A percentile compares a stretch with the other conserved stretches of the same genome.
Evolutionary conservation across 768 basidiomycete genomes (phyloP).

Genomic region (Piloderma croceum): DNA sequence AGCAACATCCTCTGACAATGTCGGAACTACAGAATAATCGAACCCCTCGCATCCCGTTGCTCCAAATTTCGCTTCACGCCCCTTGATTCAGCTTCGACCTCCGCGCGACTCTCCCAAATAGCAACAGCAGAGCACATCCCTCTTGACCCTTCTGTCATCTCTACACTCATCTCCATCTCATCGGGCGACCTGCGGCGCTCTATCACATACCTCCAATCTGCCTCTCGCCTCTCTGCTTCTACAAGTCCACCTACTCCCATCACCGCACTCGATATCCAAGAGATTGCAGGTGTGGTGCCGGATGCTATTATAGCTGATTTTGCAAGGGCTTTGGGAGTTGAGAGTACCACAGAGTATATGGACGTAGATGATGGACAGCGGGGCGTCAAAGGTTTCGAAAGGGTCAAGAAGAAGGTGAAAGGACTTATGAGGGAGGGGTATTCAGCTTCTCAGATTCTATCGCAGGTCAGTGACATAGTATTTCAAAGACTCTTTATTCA

Average conservation of each 20-base stretch:
- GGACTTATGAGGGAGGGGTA: constrained; percentile 82
- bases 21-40: constrained; percentile 77
- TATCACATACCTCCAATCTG: constrained; percentile 97
- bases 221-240: constrained; percentile 77
- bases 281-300: constrained; percentile 95
- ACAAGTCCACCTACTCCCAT: constrained; percentile 70
- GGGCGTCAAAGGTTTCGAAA: constrained; percentile 44
- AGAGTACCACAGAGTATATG: constrained; percentile 49
- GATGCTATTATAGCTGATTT: constrained; percentile 64
- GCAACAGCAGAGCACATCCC: constrained; percentile 68
- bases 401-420: constrained; percentile 68
- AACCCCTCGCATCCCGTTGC: constrained; percentile 96
- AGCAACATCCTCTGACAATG: background rate
- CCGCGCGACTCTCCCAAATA: constrained; percentile 71
- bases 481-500: constrained; percentile 2
- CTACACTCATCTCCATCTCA: constrained; percentile 72
- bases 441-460: constrained; percentile 82
- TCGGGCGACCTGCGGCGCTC: constrained; percentile 92
- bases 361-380: constrained; percentile 36
- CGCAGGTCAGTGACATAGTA: constrained; percentile 57
- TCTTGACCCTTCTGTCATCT: constrained; percentile 53
- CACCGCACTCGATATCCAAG: constrained; percentile 76
- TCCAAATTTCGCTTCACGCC: constrained; percentile 98
- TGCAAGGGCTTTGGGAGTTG: constrained; percentile 67
- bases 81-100: constrained; percentile 73